These are phyloP conservation scores for Ilyonectria destructans DNA, from an alignment of 2,329 filamentous ascomycete species.

Conservation along the genomic window DNA sequence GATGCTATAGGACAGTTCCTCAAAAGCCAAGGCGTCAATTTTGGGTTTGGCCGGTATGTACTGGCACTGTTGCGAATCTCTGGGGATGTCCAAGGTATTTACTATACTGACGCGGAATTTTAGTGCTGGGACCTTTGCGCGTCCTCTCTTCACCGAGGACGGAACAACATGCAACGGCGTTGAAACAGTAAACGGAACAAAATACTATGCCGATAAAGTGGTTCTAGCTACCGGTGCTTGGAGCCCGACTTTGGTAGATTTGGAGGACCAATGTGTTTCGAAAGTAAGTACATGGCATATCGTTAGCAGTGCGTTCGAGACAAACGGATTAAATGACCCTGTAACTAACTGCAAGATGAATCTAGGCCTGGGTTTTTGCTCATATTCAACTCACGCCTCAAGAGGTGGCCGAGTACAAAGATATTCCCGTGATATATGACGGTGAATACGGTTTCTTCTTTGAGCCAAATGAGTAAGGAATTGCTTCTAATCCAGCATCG, in stretches of 20 bases:
- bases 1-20: constrained; percentile 23
- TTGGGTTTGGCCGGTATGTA: constrained; percentile 24
- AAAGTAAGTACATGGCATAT: constrained; percentile 17
- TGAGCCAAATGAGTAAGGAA: constrained; percentile 24
- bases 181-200: constrained; percentile 16
- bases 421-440: constrained; percentile 22
- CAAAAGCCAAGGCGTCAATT: constrained; percentile 18
- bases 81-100: neutral
- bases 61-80: neutral
- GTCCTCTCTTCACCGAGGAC: constrained; percentile 15
- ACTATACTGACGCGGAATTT: neutral
- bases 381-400: constrained; percentile 24
- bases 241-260: constrained; percentile 13
- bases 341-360: neutral
- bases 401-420: constrained; percentile 17
- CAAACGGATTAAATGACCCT: neutral
- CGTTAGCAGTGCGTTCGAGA: too few relatives aligned
- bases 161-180: constrained; percentile 22
- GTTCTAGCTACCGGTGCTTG: constrained; percentile 20
- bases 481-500: neutral
- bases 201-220: constrained; percentile 24
- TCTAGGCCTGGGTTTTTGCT: constrained; percentile 22
- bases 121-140: constrained; percentile 14
- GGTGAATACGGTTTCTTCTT: constrained; percentile 31
- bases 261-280: constrained; percentile 25